Base-by-base conservation (phyloP, 2,329 filamentous ascomycete species). In the Aspergillus cejpii region DNA sequence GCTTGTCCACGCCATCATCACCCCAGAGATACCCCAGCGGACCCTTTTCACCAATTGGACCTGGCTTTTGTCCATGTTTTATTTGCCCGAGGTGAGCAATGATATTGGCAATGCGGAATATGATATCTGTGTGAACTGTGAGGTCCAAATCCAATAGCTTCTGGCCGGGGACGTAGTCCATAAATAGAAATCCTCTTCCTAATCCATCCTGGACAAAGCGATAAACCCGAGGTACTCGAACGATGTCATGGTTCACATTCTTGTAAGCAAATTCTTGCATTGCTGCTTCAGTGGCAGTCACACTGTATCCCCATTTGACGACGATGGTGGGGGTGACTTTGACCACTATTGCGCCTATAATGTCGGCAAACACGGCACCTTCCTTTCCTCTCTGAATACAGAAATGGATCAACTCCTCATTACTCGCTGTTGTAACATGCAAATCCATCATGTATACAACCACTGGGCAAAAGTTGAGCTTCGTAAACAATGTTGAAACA, bases 111-210 rank as follows among this genome's bases (percentile, higher is more conserved):
- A 59, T 11, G 3, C 50, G 46, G 8, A 43, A 23, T 26, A 48
- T 39, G 3, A 57, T 45, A 20, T 55, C 51, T 7, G 26, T 19
- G 8, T 40, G 37, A 17, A 15, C 12, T 10, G 41, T 33, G 15
- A 52, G 20, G 28, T 55, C 45, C 3, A 57, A 8, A 7, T 50
- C 41, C 6, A 44, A 27, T 17, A 58, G 28, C 14, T 26, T 52
- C 46, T 43, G 45, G 0, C 55, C 50, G 3, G 48, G 44, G 27
- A 58, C 41, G 37, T 58, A 58, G 26, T 59, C 51, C 52, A 57
- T 60, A 34, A 58, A 58, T 3, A 60, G 41, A 20, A 51, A 61
- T n/a, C 55, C 54, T 38, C 23, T 43, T 20, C 43, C 43, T 14
- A 21, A 41, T 7, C 33, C 21, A 14, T 53, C 37, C 19, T 49